Evolutionary conservation across 148 eudicot genomes (phyloP).

Genomic region (Polygonum maritimum): DNA sequence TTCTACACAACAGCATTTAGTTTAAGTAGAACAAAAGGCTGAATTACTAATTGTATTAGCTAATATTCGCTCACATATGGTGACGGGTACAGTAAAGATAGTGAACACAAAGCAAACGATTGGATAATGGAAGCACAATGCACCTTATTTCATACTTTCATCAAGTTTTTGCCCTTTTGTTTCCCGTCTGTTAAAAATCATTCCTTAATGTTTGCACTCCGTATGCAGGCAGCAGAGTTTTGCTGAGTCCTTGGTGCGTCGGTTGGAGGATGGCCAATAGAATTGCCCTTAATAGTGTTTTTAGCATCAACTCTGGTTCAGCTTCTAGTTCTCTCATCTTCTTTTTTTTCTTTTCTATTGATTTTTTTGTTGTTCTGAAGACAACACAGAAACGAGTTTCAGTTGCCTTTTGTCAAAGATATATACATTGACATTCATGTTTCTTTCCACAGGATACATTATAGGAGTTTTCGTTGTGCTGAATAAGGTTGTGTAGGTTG

Average conservation of each 20-base stretch:
- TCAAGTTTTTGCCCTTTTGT: too few relatives aligned
- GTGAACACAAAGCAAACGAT: not conserved
- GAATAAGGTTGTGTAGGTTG: too few relatives aligned
- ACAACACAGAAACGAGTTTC: too few relatives aligned
- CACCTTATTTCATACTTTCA: not conserved
- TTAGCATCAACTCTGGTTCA: not conserved
- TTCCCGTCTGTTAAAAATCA: too few relatives aligned
- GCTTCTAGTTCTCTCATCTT: not conserved
- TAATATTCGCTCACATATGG: not conserved
- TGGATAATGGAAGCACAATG: not conserved
- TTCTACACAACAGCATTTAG: not conserved
- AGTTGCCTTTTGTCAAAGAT: too few relatives aligned
- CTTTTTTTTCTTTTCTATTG: too few relatives aligned
- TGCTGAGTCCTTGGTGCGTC: constrained; percentile 54
- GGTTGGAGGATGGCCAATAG: constrained; percentile 41
- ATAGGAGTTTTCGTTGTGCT: too few relatives aligned
- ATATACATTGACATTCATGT: too few relatives aligned
- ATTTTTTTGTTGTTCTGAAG: too few relatives aligned
- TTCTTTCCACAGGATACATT: too few relatives aligned
- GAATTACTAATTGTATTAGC: not conserved
- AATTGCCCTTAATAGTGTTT: not conserved
- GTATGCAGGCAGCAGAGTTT: constrained; percentile 74
- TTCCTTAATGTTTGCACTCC: not conserved
- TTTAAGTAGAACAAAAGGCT: not conserved
- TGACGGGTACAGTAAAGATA: too few relatives aligned